A percentile compares a stretch with the other conserved stretches of the same genome.
These are phyloP conservation scores for Tetrapisispora pingtungensis DNA, from an alignment of 805 yeast species.

Conservation along the genomic window DNA sequence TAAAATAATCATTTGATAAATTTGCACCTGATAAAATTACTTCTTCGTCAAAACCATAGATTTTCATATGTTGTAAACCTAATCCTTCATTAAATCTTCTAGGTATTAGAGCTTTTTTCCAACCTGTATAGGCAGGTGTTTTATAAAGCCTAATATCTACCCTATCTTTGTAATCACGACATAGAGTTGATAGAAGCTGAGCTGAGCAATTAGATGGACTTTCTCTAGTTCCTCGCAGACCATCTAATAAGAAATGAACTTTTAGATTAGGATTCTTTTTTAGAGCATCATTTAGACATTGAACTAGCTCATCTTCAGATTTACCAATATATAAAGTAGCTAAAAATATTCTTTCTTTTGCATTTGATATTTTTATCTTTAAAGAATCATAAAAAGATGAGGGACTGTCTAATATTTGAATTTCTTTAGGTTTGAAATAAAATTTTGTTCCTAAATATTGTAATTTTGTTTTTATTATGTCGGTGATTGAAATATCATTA, in stretches of 20 bases:
- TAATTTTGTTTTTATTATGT: neutral
- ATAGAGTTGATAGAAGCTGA: conserved; percentile 55
- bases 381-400: conserved; percentile 58
- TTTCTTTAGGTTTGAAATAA: conserved; percentile 42
- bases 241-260: conserved; percentile 73
- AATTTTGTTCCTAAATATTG: conserved; percentile 35
- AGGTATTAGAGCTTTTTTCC: conserved; percentile 58
- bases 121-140: conserved; percentile 74
- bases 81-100: conserved; percentile 79
- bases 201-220: conserved; percentile 76
- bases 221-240: conserved; percentile 87
- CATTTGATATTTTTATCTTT: conserved; percentile 49
- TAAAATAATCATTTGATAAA: conserved; percentile 81
- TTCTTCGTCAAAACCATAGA: conserved; percentile 90
- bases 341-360: conserved; percentile 62
- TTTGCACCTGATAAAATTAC: conserved; percentile 87
- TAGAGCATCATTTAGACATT: conserved; percentile 53
- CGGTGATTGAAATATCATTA: neutral
- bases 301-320: conserved; percentile 63
- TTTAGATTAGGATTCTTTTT: conserved; percentile 46
- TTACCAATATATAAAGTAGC: conserved; percentile 84
- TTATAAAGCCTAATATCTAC: conserved; percentile 79
- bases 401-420: conserved; percentile 58
- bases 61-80: conserved; percentile 95
- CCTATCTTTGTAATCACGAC: conserved; percentile 50